Base-by-base conservation (phyloP, 1,284 basidiomycete genomes). In the Pisolithus thermaeus region DNA sequence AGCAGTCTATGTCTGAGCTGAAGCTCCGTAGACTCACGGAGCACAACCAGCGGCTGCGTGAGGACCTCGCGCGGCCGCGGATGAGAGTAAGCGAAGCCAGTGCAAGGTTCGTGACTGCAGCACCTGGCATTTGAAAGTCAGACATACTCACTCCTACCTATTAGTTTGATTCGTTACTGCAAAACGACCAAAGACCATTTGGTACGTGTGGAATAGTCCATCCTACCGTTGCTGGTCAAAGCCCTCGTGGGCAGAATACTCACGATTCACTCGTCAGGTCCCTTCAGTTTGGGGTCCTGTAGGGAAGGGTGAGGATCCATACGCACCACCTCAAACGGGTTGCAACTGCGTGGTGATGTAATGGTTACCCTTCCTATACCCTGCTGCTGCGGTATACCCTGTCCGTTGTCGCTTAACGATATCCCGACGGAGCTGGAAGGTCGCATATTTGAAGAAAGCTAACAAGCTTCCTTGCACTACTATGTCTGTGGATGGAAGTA, bases 281-380 rank as follows among this genome's bases (percentile, higher is more conserved):
- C 91, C 92, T 4, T 90, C 86, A 32, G 86, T 96, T 40, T 97
- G 95, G 95, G 94, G 95, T 16, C 87, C 90, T 18, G 81, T 93
- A 30, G 82, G 80, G 64, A 94, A 92, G 72, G 79, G 80, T 56
- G 90, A 94, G 66, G 92, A 95, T 66, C 92, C 92, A 46, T 95
- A 92, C 67, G 89, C 87, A 52, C 86, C 87, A 53, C 83, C 58
- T 52, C 63, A 63, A 58, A 58, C 66, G 37, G 62, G 67, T 11
- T 66, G 64, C 57, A 59, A 46, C 59, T 66, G 64, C 49, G 52
- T 66, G 36, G 65, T 66, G 55, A 66, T 66, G 65, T 66, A 63
- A 66, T 67, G 56, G 53, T 30, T 52, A 25, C 44, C 40, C 41
- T 53, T 54, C 42, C 49, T 62, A 66, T 66, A 69, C 68, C 64